Evolutionary conservation across 352 stramenopile species (phyloP), one percentile per base, ranked within the genome.

Genomic region (Blastocystis sp.): DNA sequence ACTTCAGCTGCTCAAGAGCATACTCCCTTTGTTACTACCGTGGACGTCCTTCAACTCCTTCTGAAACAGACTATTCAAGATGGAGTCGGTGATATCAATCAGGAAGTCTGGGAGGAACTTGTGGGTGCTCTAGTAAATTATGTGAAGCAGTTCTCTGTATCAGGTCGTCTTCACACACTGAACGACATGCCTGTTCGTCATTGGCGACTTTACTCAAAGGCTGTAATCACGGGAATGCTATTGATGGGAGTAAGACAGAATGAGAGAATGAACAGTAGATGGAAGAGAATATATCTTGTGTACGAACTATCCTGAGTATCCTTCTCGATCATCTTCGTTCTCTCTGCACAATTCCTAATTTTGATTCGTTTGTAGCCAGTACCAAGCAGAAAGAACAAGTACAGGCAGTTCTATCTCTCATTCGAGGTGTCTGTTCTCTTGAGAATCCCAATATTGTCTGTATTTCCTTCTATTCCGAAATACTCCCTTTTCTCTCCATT

Each of bases 121-220:
- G 54, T 46, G 1, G 24, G n/a, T 9, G 46, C 71, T 32, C 54
- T 83, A 4, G 7, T 83, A 2, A 32, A 63, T 14, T 83, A 67
- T 56, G 54, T 42, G 54, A 35, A 66, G 24, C 12, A 42, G 0
- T 29, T 43, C 54, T 32, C 46, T 14, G 71, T 83, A 1, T 14
- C n/a, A 19, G 71, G 71, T 14, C 29, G 24, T 7, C 35, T 83
- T 16, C 43, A 63, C 11, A 54, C 16, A 42, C 29, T 83, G 46
- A 65, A 83, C 27, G 71, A 83, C 12, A 63, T 83, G 71, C 71
- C 71, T 29, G 54, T 42, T 11, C 16, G 29, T 11, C 51, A 83
- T 16, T 83, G 71, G 71, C 5, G 43, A 35, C 7, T 24, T n/a
- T 83, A 65, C 49, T 27, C 51, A 12, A 2, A 35, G 35, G 27